phyloP scores from a whole-genome alignment of 1,284 basidiomycete genomes.

The Termitomyces sp. region DNA sequence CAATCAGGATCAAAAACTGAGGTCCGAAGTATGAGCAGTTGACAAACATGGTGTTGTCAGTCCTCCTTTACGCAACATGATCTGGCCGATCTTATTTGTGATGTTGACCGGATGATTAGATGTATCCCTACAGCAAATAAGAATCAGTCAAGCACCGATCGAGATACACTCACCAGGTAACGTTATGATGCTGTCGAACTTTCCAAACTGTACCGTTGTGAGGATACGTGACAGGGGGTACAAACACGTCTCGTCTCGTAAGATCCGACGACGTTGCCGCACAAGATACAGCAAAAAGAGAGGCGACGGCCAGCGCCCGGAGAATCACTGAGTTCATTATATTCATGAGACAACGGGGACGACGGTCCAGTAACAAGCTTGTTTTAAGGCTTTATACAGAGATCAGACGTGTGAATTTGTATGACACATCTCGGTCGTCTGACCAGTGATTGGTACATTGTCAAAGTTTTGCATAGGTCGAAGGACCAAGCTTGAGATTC shows the following conservation, averaged over 20 bases:
- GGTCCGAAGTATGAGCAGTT: neutral
- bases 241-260: constrained; percentile 34
- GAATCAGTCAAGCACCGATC: neutral
- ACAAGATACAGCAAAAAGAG: constrained; percentile 22
- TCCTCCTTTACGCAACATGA: constrained; percentile 36
- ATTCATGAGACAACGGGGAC: neutral
- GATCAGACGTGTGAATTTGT: neutral
- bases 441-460: neutral
- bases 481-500: neutral
- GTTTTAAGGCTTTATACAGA: neutral
- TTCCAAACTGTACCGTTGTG: constrained; percentile 35
- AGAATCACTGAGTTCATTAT: neutral
- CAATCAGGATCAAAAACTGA: constrained; percentile 14
- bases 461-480: neutral
- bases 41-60: constrained; percentile 18
- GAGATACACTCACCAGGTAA: constrained; percentile 32
- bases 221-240: constrained; percentile 40
- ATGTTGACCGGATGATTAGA: constrained; percentile 34
- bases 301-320: constrained; percentile 11
- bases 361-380: neutral
- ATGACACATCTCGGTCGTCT: constrained; percentile 1
- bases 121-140: constrained; percentile 30
- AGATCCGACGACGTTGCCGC: constrained; percentile 25
- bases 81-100: constrained; percentile 36
- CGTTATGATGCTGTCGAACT: constrained; percentile 32